Percentiles rank a stretch among this genome's conserved stretches.
These are phyloP conservation scores for Tritrichomonas musculus DNA, from an alignment of 208 protist genomes.

Conservation along the genomic window DNA sequence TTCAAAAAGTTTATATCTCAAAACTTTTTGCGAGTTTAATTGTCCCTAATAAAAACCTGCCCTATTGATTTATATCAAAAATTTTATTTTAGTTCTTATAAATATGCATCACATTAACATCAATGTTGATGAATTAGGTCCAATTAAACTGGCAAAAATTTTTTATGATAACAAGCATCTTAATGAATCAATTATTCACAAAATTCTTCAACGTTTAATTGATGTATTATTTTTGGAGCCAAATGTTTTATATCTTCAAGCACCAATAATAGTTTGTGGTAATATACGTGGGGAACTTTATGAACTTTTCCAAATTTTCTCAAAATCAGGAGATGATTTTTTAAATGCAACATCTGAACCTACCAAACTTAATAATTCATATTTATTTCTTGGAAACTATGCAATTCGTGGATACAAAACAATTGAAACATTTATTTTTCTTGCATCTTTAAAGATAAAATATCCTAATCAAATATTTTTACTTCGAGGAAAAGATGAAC, in stretches of 20 bases:
- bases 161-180: too few species aligned
- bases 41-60: too few species aligned
- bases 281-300: constrained; percentile 36
- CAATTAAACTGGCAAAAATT: too few species aligned
- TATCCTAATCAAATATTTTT: constrained; percentile 74
- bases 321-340: too few species aligned
- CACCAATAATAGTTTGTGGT: constrained; percentile 39
- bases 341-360: constrained; percentile 61
- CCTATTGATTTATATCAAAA: too few species aligned
- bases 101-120: too few species aligned
- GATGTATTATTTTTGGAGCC: background rate
- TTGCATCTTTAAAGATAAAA: constrained; percentile 70
- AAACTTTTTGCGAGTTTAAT: too few species aligned
- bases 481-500: constrained; percentile 82
- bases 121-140: too few species aligned
- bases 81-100: too few species aligned
- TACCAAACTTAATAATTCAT: constrained; percentile 92
- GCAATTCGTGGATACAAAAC: constrained; percentile 42
- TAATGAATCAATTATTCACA: constrained; percentile 55
- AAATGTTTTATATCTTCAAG: background rate
- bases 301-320: too few species aligned
- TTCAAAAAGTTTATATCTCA: too few species aligned
- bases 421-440: constrained; percentile 76
- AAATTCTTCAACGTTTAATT: background rate
- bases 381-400: constrained; percentile 79